Conservation (phyloP, 164 flowering plant genomes). For the Aristolochia contorta region DNA sequence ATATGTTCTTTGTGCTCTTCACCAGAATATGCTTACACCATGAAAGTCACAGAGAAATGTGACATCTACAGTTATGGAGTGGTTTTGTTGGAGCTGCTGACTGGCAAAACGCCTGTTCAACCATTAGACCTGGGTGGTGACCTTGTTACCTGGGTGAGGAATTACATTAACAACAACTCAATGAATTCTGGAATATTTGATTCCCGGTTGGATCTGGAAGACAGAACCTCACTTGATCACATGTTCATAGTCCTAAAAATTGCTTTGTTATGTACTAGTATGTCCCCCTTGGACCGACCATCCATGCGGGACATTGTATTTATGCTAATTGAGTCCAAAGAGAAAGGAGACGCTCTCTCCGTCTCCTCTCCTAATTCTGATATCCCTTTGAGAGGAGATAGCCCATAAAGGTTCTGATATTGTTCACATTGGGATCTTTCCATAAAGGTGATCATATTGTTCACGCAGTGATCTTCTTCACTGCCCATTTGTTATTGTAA, state of each 20-base stretch:
- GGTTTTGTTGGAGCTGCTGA: conserved; percentile 82
- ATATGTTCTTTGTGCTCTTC: neutral
- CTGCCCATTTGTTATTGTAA: conserved; percentile 17
- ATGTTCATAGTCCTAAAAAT: conserved; percentile 75
- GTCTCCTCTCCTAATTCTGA: conserved; percentile 23
- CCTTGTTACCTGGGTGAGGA: conserved; percentile 68
- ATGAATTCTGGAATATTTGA: conserved; percentile 60
- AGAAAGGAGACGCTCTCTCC: conserved; percentile 22
- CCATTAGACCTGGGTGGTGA: conserved; percentile 86
- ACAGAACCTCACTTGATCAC: conserved; percentile 36
- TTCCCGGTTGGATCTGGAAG: conserved; percentile 41
- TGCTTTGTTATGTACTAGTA: conserved; percentile 68
- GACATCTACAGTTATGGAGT: conserved; percentile 96
- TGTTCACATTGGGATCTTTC: no score
- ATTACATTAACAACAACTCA: conserved; percentile 47
- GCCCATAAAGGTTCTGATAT: conserved; percentile 8
- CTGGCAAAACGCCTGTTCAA: conserved; percentile 86
- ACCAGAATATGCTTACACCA: conserved; percentile 94
- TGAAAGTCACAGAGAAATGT: conserved; percentile 94
- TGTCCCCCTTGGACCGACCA: conserved; percentile 75
- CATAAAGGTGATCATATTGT: conserved; percentile 9
- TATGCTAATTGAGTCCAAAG: conserved; percentile 71
- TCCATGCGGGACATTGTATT: conserved; percentile 86
- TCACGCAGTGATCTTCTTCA: conserved; percentile 9
- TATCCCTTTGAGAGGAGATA: conserved; percentile 26